Conservation (phyloP, 2,329 filamentous ascomycete genomes). For the Hymenoscyphus salicellus region DNA sequence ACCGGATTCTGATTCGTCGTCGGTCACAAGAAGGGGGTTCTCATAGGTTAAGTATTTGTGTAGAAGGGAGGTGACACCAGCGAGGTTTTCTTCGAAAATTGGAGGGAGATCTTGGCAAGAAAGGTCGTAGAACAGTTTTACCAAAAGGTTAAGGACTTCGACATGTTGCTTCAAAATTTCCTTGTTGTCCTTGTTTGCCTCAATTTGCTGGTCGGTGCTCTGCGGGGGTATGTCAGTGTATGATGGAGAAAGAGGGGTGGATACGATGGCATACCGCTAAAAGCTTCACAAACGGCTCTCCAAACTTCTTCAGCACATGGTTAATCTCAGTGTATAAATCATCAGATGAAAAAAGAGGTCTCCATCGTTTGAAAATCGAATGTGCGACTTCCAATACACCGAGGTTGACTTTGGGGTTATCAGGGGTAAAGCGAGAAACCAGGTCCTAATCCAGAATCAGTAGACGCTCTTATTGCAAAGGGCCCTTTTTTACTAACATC, state of each 20-base stretch:
- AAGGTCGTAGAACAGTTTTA: constrained; percentile 93
- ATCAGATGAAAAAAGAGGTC: constrained; percentile 89
- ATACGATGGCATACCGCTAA: constrained; percentile 56
- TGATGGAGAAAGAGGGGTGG: constrained; percentile 14
- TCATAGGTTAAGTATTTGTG: constrained; percentile 93
- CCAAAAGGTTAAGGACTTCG: constrained; percentile 78
- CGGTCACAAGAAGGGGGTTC: constrained; percentile 76
- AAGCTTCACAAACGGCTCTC: constrained; percentile 75
- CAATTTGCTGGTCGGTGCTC: constrained; percentile 69
- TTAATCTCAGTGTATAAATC: constrained; percentile 93
- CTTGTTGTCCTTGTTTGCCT: constrained; percentile 73
- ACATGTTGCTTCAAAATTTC: constrained; percentile 73
- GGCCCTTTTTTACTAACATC: constrained; percentile 50
- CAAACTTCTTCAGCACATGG: constrained; percentile 86
- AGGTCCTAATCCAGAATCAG: constrained; percentile 60
- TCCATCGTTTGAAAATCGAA: constrained; percentile 95
- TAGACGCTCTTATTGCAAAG: background rate
- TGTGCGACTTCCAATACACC: constrained; percentile 96
- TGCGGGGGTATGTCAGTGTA: constrained; percentile 32
- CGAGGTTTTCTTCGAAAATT: constrained; percentile 86
- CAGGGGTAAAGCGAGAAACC: constrained; percentile 77
- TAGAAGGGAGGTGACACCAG: constrained; percentile 71
- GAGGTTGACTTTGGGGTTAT: constrained; percentile 81
- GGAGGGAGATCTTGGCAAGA: constrained; percentile 96
- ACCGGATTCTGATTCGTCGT: constrained; percentile 86